Percentiles rank a stretch among this genome's conserved stretches.
Evolutionary conservation across 2,329 filamentous ascomycete species (phyloP).

Genomic region (Colletotrichum navitas): DNA sequence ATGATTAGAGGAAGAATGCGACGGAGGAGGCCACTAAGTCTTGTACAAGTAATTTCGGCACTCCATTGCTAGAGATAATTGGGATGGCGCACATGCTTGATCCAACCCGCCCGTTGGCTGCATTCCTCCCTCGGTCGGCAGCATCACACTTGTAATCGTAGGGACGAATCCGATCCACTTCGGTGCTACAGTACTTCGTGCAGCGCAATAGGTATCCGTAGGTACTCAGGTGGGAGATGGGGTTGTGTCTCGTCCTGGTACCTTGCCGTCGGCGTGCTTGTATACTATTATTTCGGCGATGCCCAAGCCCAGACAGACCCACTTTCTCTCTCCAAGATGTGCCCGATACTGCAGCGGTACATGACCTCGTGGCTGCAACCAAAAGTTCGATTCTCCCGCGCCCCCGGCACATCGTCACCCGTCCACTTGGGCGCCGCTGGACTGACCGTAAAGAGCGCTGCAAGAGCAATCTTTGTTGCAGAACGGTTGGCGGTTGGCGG

Average conservation of each 20-base stretch:
- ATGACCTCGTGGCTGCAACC: slow-evolving; percentile 39
- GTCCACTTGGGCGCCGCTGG: slow-evolving; percentile 13
- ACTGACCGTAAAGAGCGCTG: neutral
- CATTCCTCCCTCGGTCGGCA: slow-evolving; percentile 21
- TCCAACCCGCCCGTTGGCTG: slow-evolving; percentile 5
- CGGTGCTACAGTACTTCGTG: slow-evolving; percentile 18
- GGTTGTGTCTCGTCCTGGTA: slow-evolving; percentile 27
- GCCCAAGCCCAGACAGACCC: slow-evolving; percentile 4
- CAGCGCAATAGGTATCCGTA: too few species aligned
- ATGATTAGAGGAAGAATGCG: neutral
- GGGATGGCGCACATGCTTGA: neutral
- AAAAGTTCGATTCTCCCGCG: slow-evolving; percentile 20
- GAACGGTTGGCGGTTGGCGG: neutral
- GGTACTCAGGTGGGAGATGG: slow-evolving; percentile 31
- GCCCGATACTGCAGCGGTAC: slow-evolving; percentile 34
- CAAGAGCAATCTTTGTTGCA: neutral
- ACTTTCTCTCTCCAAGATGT: slow-evolving; percentile 10
- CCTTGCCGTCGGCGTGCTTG: neutral
- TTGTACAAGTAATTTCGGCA: neutral
- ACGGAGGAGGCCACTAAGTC: slow-evolving; percentile 8
- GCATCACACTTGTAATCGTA: slow-evolving; percentile 20
- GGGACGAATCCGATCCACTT: slow-evolving; percentile 34
- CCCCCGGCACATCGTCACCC: slow-evolving; percentile 28
- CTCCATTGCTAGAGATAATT: neutral
- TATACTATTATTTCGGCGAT: neutral